Base-by-base conservation (phyloP, 495 filamentous ascomycete species). In the Annulohypoxylon stygium region DNA sequence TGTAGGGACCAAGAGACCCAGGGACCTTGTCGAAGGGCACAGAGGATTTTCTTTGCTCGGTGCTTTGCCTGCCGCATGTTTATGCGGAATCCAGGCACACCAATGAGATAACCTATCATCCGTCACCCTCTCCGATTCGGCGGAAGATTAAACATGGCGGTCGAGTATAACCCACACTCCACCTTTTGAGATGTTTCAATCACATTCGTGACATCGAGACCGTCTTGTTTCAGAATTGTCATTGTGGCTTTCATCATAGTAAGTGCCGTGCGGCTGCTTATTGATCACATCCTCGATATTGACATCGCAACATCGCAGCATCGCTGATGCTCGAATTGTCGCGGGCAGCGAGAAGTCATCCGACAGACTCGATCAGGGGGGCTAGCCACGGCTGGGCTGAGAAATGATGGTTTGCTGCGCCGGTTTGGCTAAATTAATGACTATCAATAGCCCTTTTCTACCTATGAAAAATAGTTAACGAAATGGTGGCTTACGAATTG, bases 51-150 rank as follows among this genome's bases (percentile, higher is more conserved):
- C n/a, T 26, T 7, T 25, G 23, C 61, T 65, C 67, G 66, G 71
- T 74, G 65, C 61, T 58, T 69, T 74, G 59, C 25, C 48, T 68
- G 62, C 61, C 62, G 61, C 71, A 70, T 57, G 66, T 67, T 66
- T 58, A 74, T 74, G 71, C 71, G 66, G 37, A 39, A 61, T 70
- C 47, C 71, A 70, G 67, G 71, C 67, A 74, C 71, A 74, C 71
- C 71, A 74, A 74, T 74, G 43, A 74, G 67, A 74, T 64, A 6
- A 23, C 30, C 26, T 26, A 20, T 58, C 45, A 34, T 37, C 55
- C 41, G 51, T 57, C 25, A 23, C 57, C 20, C 60, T 36, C 63
- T 53, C 36, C 58, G 62, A 69, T 70, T 75, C 34, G 72, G 67
- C 64, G 62, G 43, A 59, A 18, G 45, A 55, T 70, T 33, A 33